Percentiles rank a stretch among this genome's conserved stretches.
Conservation (phyloP, 2,329 filamentous ascomycete species). For the Arachnomyces sp. region DNA sequence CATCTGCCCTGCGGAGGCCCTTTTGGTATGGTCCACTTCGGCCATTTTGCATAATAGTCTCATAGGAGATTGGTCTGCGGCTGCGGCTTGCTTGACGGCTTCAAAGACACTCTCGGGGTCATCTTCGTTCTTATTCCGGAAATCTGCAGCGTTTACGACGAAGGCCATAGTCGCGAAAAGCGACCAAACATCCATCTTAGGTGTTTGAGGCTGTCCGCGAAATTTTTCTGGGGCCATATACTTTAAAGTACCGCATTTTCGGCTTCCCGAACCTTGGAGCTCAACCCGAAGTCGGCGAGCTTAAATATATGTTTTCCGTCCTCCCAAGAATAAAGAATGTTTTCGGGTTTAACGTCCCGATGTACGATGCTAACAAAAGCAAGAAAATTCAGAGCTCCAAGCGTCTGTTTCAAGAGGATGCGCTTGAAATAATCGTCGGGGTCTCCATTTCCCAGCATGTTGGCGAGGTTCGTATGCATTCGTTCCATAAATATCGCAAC, state of each 20-base stretch:
- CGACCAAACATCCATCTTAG: slow-evolving; percentile 21
- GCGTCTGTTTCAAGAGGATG: too few relatives aligned
- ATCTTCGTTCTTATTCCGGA: slow-evolving; percentile 9
- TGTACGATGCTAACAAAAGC: slow-evolving; percentile 7
- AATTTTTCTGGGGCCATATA: slow-evolving; percentile 16
- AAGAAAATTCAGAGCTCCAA: slow-evolving; percentile 18
- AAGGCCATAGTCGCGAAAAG: slow-evolving; percentile 19
- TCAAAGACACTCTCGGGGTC: too few relatives aligned
- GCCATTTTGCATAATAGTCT: too few relatives aligned
- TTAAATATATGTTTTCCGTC: slow-evolving; percentile 12
- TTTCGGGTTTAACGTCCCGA: slow-evolving; percentile 14
- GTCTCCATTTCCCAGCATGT: slow-evolving; percentile 15
- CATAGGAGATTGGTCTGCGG: too few relatives aligned
- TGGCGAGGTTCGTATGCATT: slow-evolving; percentile 11
- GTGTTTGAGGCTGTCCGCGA: slow-evolving; percentile 8
- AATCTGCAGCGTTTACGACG: slow-evolving; percentile 8
- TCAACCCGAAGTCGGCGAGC: slow-evolving; percentile 15
- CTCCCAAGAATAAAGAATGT: slow-evolving; percentile 8
- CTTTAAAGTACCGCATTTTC: not conserved
- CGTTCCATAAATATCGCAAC: slow-evolving; percentile 14
- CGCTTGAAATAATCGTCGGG: too few relatives aligned
- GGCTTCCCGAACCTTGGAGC: not conserved
- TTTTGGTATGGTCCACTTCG: too few relatives aligned
- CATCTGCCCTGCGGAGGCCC: too few relatives aligned
- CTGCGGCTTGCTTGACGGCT: too few relatives aligned